Evolutionary conservation across 192 early-diverging fungal genomes (phyloP), one percentile per base, ranked within the genome.

Genomic region (Rhizophagus clarus): DNA sequence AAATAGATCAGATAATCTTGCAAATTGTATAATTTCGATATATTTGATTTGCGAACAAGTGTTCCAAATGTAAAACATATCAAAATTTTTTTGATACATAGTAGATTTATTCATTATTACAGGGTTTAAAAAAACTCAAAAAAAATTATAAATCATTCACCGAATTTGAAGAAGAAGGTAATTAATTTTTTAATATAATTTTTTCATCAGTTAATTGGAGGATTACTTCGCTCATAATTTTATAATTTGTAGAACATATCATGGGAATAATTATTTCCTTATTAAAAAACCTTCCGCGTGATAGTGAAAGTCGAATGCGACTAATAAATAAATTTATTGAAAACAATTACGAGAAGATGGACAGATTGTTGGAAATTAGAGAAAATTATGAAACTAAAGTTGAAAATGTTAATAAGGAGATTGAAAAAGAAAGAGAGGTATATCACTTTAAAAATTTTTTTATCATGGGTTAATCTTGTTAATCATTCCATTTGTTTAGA

Each of bases 321-420:
- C 81, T 99, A 26, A 69, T 97, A 24, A 84, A 87, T 51, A 98
- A 99, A 86, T 97, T 99, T 82, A 84, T 89, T 20, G 92, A 95
- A 80, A 86, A 90, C 61, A 90, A 93, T 80, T 94, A 88, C 79
- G 88, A 95, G 77, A 95, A 97, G 62, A 82, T 96, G n/a, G 94
- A 95, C 64, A 88, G 94, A 37, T 85, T 97, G 14, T 80, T 96
- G 47, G 93, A 96, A 86, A 82, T 97, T 63, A 90, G 91, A 63
- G 83, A 88, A 60, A 86, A 88, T 63, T 96, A 96, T 74, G 83
- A 83, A 69, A 88, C 89, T 29, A 89, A 91, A 32, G 90, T 95
- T 28, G 61, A 79, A 70, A 76, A 81, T 17, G 89, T 89, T 0
- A 89, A 95, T 70, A 80, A 79, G 29, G 88, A 86, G 74, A 81